These are phyloP conservation scores for Nicotiana undulata DNA, from an alignment of 257 asterid species.

Conservation along the genomic window DNA sequence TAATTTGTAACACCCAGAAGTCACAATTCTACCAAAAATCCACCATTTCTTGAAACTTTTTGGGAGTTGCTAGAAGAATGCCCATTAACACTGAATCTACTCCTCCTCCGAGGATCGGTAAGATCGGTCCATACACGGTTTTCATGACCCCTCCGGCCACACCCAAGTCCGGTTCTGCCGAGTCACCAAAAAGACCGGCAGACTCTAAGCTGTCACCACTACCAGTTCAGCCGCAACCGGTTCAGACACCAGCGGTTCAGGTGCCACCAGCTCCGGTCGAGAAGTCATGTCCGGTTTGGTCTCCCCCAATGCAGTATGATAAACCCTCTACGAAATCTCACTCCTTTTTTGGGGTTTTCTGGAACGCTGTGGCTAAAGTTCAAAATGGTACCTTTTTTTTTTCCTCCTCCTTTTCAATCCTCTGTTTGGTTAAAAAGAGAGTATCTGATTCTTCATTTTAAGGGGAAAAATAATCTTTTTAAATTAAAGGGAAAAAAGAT, in stretches of 20 bases:
- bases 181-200: slow-evolving; percentile 25
- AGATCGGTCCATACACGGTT: slow-evolving; percentile 99
- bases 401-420: not conserved
- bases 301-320: slow-evolving; percentile 78
- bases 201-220: slow-evolving; percentile 23
- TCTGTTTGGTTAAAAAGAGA: not conserved
- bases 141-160: slow-evolving; percentile 88
- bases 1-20: not conserved
- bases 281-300: slow-evolving; percentile 73
- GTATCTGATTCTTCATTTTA: not conserved
- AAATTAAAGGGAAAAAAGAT: not conserved
- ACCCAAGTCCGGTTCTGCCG: slow-evolving; percentile 32
- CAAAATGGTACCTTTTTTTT: slow-evolving; percentile 50
- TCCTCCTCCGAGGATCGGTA: slow-evolving; percentile 82
- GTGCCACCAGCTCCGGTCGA: slow-evolving; percentile 13
- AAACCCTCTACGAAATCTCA: slow-evolving; percentile 24
- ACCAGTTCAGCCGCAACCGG: slow-evolving; percentile 28
- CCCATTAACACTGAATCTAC: slow-evolving; percentile 26
- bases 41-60: not conserved
- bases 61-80: slow-evolving; percentile 11
- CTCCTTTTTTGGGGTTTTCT: slow-evolving; percentile 60
- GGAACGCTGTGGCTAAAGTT: slow-evolving; percentile 79
- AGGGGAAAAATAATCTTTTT: not conserved
- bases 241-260: slow-evolving; percentile 26
- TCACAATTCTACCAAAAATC: not conserved